Evolutionary conservation across 192 early-diverging fungal genomes (phyloP).

Genomic region (Podila minutissima): DNA sequence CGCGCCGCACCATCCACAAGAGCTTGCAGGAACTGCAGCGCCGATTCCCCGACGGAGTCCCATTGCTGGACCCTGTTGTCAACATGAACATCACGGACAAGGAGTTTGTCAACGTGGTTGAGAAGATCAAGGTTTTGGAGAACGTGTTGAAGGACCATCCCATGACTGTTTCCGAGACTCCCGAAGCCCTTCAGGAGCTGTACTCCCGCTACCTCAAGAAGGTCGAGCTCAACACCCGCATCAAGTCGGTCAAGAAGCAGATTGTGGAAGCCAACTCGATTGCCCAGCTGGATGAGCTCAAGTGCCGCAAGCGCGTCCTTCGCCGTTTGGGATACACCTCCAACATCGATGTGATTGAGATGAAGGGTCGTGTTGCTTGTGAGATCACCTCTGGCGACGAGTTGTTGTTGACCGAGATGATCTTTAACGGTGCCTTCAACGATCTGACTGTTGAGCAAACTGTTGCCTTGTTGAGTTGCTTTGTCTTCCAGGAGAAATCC

Average conservation of each 20-base stretch:
- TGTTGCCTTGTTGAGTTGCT: slow-evolving; percentile 89
- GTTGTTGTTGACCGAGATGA: slow-evolving; percentile 94
- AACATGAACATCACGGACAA: slow-evolving; percentile 90
- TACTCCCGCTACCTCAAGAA: slow-evolving; percentile 76
- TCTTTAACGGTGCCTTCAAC: slow-evolving; percentile 96
- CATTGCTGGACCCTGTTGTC: slow-evolving; percentile 87
- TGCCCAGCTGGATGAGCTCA: slow-evolving; percentile 93
- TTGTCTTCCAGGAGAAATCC: slow-evolving; percentile 87
- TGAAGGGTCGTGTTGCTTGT: slow-evolving; percentile 98
- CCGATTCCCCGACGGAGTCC: slow-evolving; percentile 80
- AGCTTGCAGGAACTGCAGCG: slow-evolving; percentile 75
- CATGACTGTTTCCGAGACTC: slow-evolving; percentile 54
- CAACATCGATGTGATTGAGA: slow-evolving; percentile 86
- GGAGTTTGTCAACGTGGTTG: slow-evolving; percentile 76
- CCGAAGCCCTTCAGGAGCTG: slow-evolving; percentile 62
- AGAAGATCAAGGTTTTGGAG: slow-evolving; percentile 82
- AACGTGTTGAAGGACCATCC: slow-evolving; percentile 68
- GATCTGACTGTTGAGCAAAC: slow-evolving; percentile 89
- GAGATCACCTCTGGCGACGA: slow-evolving; percentile 96
- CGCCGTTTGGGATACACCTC: slow-evolving; percentile 91
- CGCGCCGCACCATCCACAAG: slow-evolving; percentile 68
- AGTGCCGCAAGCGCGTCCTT: slow-evolving; percentile 89
- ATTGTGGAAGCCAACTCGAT: slow-evolving; percentile 83
- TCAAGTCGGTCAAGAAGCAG: slow-evolving; percentile 76
- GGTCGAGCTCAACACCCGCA: slow-evolving; percentile 62